These are phyloP conservation scores for Auricularia cornea DNA, from an alignment of 768 basidiomycete species.

Conservation along the genomic window DNA sequence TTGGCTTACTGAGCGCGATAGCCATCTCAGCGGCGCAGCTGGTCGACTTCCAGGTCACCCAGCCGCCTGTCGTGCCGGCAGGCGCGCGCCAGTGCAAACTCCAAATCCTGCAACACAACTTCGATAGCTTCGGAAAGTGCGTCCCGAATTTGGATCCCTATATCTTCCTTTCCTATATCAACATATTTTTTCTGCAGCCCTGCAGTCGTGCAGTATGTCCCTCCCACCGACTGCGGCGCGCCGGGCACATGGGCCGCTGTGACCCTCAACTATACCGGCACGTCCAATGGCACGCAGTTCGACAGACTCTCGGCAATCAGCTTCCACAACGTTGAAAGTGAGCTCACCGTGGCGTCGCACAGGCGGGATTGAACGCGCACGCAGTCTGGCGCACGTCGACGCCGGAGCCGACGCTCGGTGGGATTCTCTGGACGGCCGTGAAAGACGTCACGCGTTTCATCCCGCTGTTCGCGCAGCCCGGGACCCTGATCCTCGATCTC, in stretches of 20 bases:
- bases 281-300: conserved; percentile 70
- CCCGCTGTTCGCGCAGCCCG: conserved; percentile 59
- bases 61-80: conserved; percentile 61
- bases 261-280: conserved; percentile 68
- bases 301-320: conserved; percentile 67
- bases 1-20: no score
- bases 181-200: conserved; percentile 37
- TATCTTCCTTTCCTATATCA: no score
- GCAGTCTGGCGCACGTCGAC: conserved; percentile 79
- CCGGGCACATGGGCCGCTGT: conserved; percentile 68
- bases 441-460: conserved; percentile 70
- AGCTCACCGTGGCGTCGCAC: no score
- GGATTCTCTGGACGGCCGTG: conserved; percentile 70
- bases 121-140: conserved; percentile 38
- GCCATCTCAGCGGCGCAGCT: conserved; percentile 12
- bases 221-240: conserved; percentile 62
- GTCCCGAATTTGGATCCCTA: no score
- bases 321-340: conserved; percentile 59
- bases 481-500: conserved; percentile 63
- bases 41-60: conserved; percentile 64
- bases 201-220: conserved; percentile 54
- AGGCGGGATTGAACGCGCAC: no score
- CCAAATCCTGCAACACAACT: conserved; percentile 61
- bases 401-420: conserved; percentile 59
- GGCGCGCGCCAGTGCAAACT: conserved; percentile 54